Conservation (phyloP, 306 rosid species). For the Medicago ruthenica region DNA sequence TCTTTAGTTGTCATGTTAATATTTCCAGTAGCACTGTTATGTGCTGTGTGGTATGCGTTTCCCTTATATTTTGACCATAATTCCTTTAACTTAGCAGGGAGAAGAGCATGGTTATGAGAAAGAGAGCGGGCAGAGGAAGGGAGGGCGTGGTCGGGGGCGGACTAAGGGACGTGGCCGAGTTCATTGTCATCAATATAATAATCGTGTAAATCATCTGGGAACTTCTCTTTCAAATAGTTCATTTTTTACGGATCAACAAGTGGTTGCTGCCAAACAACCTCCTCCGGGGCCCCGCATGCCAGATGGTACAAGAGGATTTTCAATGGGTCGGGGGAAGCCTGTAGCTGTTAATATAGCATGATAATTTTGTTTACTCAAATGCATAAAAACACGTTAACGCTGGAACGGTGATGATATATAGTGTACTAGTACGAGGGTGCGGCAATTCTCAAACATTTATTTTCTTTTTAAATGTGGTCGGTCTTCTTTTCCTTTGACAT, state of each 20-base stretch:
- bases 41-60: constrained; percentile 14
- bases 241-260: constrained; percentile 50
- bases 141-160: constrained; percentile 61
- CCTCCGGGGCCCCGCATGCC: constrained; percentile 99
- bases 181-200: constrained; percentile 68
- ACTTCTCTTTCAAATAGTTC: constrained; percentile 60
- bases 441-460: constrained; percentile 32
- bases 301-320: constrained; percentile 94
- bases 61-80: constrained; percentile 21
- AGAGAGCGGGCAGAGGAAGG: constrained; percentile 84
- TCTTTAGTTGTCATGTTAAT: neutral
- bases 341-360: constrained; percentile 67
- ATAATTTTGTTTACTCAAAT: constrained; percentile 37
- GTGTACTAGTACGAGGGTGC: constrained; percentile 8
- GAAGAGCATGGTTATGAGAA: constrained; percentile 81
- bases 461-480: neutral
- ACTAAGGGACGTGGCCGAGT: constrained; percentile 85
- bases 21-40: constrained; percentile 17
- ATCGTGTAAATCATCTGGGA: constrained; percentile 71
- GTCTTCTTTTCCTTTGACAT: neutral
- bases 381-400: constrained; percentile 20
- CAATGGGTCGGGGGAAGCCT: constrained; percentile 91
- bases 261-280: constrained; percentile 67
- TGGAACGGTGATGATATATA: constrained; percentile 9
- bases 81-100: constrained; percentile 57